These are phyloP conservation scores for Nicotiana undulata DNA, from an alignment of 257 asterid species.

Conservation along the genomic window DNA sequence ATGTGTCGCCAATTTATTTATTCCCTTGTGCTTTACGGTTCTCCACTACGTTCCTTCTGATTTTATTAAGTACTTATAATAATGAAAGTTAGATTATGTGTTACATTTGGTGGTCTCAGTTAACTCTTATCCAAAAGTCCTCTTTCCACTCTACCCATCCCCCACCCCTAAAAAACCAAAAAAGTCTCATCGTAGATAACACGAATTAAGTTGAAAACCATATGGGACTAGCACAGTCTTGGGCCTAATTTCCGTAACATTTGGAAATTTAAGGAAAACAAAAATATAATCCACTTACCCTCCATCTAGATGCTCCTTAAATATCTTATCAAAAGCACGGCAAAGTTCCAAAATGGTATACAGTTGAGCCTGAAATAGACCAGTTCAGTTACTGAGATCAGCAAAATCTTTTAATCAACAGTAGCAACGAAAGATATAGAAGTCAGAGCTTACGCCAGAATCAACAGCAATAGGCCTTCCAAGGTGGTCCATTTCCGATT, in stretches of 20 bases:
- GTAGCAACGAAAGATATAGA: neutral
- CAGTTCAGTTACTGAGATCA: slow-evolving; percentile 10
- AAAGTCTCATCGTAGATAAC: neutral
- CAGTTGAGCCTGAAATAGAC: slow-evolving; percentile 70
- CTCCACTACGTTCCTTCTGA: neutral
- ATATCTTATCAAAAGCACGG: slow-evolving; percentile 16
- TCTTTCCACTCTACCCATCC: neutral
- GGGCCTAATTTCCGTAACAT: neutral
- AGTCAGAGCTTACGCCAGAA: slow-evolving; percentile 68
- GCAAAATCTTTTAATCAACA: neutral
- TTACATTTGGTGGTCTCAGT: neutral
- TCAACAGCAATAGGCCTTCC: slow-evolving; percentile 93
- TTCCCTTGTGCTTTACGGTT: neutral
- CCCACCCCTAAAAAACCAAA: neutral
- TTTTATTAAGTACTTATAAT: neutral
- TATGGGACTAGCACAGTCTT: neutral
- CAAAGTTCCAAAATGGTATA: slow-evolving; percentile 89
- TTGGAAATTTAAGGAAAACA: neutral
- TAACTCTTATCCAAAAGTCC: neutral
- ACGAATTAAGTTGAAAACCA: neutral
- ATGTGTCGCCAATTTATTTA: neutral
- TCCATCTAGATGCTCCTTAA: slow-evolving; percentile 18
- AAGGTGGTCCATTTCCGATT: slow-evolving; percentile 84
- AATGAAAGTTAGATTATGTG: neutral
- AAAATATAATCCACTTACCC: neutral